These are phyloP conservation scores for Letharia columbiana DNA, from an alignment of 495 filamentous ascomycete species.

Conservation along the genomic window DNA sequence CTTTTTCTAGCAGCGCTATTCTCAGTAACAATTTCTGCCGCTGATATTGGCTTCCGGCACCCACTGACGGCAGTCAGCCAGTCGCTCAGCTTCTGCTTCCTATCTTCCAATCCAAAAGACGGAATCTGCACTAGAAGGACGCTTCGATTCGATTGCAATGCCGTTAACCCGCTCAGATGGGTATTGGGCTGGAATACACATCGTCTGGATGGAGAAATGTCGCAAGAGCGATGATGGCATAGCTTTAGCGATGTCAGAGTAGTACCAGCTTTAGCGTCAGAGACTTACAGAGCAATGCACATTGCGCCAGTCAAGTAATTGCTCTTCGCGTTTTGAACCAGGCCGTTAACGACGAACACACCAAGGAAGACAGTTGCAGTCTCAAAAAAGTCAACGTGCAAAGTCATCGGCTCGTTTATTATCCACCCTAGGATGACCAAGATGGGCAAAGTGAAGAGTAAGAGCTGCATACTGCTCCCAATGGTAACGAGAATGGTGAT, in stretches of 20 bases:
- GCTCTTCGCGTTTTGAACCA: slow-evolving; percentile 54
- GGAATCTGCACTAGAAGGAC: too few relatives aligned
- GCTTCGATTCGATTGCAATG: too few relatives aligned
- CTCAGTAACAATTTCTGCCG: too few relatives aligned
- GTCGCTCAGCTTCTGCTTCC: too few relatives aligned
- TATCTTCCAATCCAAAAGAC: too few relatives aligned
- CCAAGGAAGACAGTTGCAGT: slow-evolving; percentile 32
- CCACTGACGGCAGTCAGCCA: too few relatives aligned
- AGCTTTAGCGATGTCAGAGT: slow-evolving; percentile 3
- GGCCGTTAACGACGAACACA: slow-evolving; percentile 29
- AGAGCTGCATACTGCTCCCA: slow-evolving; percentile 29
- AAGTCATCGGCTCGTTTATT: slow-evolving; percentile 33
- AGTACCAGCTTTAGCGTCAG: background rate
- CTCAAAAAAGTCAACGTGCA: slow-evolving; percentile 34
- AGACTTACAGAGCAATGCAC: slow-evolving; percentile 24
- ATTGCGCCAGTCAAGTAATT: slow-evolving; percentile 39
- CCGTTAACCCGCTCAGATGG: background rate
- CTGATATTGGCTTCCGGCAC: too few relatives aligned
- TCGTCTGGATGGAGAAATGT: background rate
- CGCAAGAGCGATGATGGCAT: slow-evolving; percentile 13
- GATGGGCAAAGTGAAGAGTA: slow-evolving; percentile 36
- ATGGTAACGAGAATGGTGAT: slow-evolving; percentile 27
- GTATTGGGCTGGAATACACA: background rate
- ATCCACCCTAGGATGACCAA: slow-evolving; percentile 37
- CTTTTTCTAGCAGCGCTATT: too few relatives aligned